Conservation (phyloP, 441 rosid genomes). For the Euphorbia schlechtendalii region DNA sequence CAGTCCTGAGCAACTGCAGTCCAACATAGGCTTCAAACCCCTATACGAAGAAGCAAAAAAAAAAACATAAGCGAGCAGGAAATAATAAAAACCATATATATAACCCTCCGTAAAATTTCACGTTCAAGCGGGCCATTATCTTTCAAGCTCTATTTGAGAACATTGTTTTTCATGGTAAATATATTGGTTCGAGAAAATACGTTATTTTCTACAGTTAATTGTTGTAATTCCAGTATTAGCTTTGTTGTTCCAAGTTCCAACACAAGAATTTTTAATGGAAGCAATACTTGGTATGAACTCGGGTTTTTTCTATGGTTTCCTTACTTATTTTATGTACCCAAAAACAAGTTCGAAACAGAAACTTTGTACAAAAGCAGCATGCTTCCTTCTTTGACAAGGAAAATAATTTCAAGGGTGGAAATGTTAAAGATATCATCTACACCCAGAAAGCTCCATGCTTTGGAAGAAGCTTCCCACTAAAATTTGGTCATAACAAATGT, state of each 20-base stretch:
- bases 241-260: neutral
- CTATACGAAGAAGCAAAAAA: constrained; percentile 27
- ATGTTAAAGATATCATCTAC: no score
- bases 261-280: no score
- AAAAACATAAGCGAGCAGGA: constrained; percentile 7
- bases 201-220: neutral
- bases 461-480: neutral
- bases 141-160: no score
- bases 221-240: neutral
- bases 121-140: no score
- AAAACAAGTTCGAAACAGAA: neutral
- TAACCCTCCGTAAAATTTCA: neutral
- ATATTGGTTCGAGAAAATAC: no score
- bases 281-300: neutral
- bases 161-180: no score
- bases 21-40: constrained; percentile 96
- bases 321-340: neutral
- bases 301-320: neutral
- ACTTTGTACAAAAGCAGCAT: neutral
- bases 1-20: constrained; percentile 70
- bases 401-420: neutral
- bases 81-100: neutral
- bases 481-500: neutral
- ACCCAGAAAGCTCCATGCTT: no score
- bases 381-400: neutral